Evolutionary conservation across 2,329 filamentous ascomycete species (phyloP), one percentile per base, ranked within the genome.

Genomic region (Botrytis elliptica): DNA sequence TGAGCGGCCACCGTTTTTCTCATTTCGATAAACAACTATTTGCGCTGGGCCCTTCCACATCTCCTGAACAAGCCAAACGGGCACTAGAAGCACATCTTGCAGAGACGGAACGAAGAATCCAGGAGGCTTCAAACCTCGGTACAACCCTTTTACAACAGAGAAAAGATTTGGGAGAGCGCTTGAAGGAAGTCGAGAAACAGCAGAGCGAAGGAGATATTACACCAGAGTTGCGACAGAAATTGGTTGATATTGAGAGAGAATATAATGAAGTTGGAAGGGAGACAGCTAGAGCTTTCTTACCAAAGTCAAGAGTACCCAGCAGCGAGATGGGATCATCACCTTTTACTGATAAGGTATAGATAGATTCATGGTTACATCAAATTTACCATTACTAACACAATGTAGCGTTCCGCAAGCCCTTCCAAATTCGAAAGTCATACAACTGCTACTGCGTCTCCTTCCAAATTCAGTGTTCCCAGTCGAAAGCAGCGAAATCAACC

Each of bases 201-300:
- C 87, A 94, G 79, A 86, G 88, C 63, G 92, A 96, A 77, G 89
- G 89, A 38, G 92, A 97, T 75, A 89, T 98, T 70, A 91, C 91
- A 0, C 90, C 93, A 5, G 95, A 97, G 77, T 85, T 99, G 79
- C 93, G 92, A 74, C 88, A 92, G 79, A 94, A 93, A 83, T 87
- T 99, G 71, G 87, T 90, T 22, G 94, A 97, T 76, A 90, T 99
- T 74, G 96, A 99, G 82, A 93, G 90, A 82, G 96, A 99, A 80
- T 98, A 97, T 84, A 95, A 97, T 82, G 95, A 98, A 81, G 91
- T 98, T 65, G 94, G 95, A 20, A 88, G 92, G 76, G 95, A 98
- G 82, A 96, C 93, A 66, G 94, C 95, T 62, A 89, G 95, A 77
- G 94, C 93, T 3, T 95, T 98, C 81, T 84, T 98, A 75, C 92